These are phyloP conservation scores for Aspergillus phoenicis DNA, from an alignment of 2,329 filamentous ascomycete genomes.

Conservation along the genomic window DNA sequence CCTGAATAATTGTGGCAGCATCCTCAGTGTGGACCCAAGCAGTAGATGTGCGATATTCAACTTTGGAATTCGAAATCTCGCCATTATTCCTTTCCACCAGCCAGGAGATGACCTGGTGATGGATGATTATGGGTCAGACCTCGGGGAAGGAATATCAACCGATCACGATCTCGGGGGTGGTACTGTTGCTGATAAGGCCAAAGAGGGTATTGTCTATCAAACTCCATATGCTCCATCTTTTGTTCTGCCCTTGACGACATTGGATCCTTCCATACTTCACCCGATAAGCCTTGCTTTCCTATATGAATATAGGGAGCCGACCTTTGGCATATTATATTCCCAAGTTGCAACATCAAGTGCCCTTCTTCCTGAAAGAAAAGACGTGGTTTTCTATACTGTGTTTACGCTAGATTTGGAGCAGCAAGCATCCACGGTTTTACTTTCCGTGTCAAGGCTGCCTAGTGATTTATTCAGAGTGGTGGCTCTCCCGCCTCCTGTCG, in stretches of 20 bases:
- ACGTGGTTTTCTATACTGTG: slow-evolving; percentile 86
- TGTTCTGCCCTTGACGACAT: slow-evolving; percentile 82
- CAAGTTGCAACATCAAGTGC: slow-evolving; percentile 72
- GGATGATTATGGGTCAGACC: slow-evolving; percentile 84
- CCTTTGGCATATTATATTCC: slow-evolving; percentile 90
- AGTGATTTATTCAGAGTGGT: slow-evolving; percentile 84
- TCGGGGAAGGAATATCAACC: slow-evolving; percentile 66
- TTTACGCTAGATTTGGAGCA: slow-evolving; percentile 95
- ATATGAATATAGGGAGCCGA: slow-evolving; percentile 95
- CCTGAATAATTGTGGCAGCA: slow-evolving; percentile 74
- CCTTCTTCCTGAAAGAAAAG: slow-evolving; percentile 73
- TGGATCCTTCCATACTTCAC: slow-evolving; percentile 85
- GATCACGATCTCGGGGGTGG: slow-evolving; percentile 40
- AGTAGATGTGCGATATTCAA: slow-evolving; percentile 93
- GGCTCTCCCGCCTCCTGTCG: slow-evolving; percentile 80
- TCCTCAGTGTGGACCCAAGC: slow-evolving; percentile 83
- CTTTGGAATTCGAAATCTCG: slow-evolving; percentile 84
- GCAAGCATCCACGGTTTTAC: slow-evolving; percentile 85
- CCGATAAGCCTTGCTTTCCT: slow-evolving; percentile 91
- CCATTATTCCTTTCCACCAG: slow-evolving; percentile 90
- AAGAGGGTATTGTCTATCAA: slow-evolving; percentile 41
- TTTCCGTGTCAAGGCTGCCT: slow-evolving; percentile 82
- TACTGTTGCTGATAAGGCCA: slow-evolving; percentile 32
- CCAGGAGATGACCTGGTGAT: slow-evolving; percentile 84
- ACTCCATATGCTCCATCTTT: slow-evolving; percentile 89